Conservation (phyloP, 2,329 filamentous ascomycete species). For the Ophiostoma sp. region DNA sequence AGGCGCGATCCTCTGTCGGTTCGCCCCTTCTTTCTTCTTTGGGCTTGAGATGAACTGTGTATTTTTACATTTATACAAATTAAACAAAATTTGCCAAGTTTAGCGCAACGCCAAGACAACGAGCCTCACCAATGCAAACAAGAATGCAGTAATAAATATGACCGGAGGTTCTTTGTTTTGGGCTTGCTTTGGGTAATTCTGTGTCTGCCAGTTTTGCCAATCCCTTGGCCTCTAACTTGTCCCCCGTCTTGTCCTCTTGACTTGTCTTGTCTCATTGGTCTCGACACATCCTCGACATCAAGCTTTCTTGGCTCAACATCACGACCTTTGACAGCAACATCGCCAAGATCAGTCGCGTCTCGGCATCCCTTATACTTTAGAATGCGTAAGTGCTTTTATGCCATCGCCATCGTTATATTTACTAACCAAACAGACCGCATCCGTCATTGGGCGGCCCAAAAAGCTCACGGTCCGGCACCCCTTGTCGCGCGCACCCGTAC, state of each 20-base stretch:
- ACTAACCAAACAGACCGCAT: conserved; percentile 28
- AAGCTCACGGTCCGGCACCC: conserved; percentile 31
- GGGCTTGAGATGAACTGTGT: neutral
- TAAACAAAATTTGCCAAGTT: neutral
- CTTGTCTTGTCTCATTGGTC: neutral
- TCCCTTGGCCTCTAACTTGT: neutral
- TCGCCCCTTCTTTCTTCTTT: neutral
- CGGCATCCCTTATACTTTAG: neutral
- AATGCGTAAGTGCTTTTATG: neutral
- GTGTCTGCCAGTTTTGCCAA: neutral
- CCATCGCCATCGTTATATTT: neutral
- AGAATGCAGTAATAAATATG: neutral
- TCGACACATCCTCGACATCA: neutral
- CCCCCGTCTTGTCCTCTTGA: neutral
- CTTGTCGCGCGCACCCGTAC: conserved; percentile 22
- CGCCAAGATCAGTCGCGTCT: conserved; percentile 15
- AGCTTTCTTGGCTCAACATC: neutral
- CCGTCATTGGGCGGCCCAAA: conserved; percentile 32
- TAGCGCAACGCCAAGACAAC: neutral
- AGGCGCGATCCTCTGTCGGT: conserved; percentile 2
- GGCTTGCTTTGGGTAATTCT: neutral
- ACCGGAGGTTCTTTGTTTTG: neutral
- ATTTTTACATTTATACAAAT: conserved; percentile 10
- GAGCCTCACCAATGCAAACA: neutral
- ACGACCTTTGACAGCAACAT: neutral